Evolutionary conservation across 2,329 filamentous ascomycete genomes (phyloP), one percentile per base, ranked within the genome.

Genomic region (Alternaria brassicicola): DNA sequence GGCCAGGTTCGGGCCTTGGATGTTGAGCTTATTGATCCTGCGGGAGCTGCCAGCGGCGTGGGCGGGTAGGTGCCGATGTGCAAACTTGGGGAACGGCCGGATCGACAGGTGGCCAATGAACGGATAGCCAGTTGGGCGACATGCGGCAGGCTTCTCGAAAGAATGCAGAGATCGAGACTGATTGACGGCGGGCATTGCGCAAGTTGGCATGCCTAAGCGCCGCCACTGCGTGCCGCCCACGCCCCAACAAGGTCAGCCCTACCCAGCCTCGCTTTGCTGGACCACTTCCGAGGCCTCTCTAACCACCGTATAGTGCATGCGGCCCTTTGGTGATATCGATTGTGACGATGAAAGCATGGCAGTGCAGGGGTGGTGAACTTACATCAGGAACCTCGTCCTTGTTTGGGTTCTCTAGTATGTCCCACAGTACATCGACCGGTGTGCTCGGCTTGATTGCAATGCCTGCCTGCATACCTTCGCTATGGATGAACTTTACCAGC

Each of bases 391-490:
- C 84, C 76, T 97, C 95, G 64, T 86, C 86, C 72, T 86, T 84
- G 48, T 91, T 84, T 3, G 85, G 74, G 68, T 83, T 90, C 67
- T 94, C 93, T 51, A 98, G 80, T 52, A 97, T 89, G 42, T 96
- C 92, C 86, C 91, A 97, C 54, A 99, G 82, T 43, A 99, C 94
- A 74, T 97, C 91, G 7, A 96, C 94, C 3, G 88, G 84, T 1
- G 95, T 99, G 67, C 89, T 89, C 2, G 95, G 95, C 84, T 99
- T 99, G 74, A 99, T 91, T 9, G 95, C 95, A 71, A 99, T 92
- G 55, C 95, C 95, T 7, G 95, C 95, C 69, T 93, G 86, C 84
- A 99, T 88, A 45, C 92, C 93, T 61, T 88, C 84, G 52, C 90
- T 87, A 80, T 99, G 95, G 66, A 99, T 97, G 76, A 94, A 97